These are phyloP conservation scores for Artomyces pyxidatus DNA, from an alignment of 768 basidiomycete species.

Conservation along the genomic window DNA sequence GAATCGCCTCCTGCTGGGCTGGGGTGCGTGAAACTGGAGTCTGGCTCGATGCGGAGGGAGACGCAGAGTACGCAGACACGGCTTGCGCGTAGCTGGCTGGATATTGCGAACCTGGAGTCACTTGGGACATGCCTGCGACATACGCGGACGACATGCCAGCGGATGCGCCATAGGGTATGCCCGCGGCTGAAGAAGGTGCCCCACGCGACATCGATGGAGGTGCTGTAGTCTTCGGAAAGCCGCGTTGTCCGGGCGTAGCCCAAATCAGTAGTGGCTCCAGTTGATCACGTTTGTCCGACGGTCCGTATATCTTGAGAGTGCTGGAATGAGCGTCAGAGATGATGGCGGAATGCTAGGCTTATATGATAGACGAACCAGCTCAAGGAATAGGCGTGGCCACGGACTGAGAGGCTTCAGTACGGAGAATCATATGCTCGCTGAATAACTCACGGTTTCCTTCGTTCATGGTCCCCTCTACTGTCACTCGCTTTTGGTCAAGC, in stretches of 20 bases:
- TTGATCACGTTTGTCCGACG: constrained; percentile 45
- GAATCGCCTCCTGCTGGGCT: constrained; percentile 29
- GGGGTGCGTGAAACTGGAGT: constrained; percentile 5
- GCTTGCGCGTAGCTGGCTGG: too few relatives aligned
- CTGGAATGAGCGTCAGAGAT: constrained; percentile 28
- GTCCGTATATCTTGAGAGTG: constrained; percentile 64
- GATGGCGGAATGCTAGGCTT: too few relatives aligned
- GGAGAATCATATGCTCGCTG: background rate
- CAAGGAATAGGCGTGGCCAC: constrained; percentile 43
- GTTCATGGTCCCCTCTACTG: constrained; percentile 62
- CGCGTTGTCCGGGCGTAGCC: constrained; percentile 65
- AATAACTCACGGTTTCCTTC: constrained; percentile 55
- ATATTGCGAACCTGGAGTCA: background rate
- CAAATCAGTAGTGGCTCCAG: constrained; percentile 63
- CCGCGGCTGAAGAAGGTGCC: too few relatives aligned
- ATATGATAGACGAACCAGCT: constrained; percentile 41
- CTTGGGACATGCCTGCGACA: too few relatives aligned
- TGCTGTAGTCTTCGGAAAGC: constrained; percentile 30
- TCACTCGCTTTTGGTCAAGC: constrained; percentile 54
- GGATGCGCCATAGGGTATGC: too few relatives aligned
- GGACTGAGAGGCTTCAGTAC: constrained; percentile 24
- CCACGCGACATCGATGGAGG: background rate
- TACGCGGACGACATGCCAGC: too few relatives aligned
- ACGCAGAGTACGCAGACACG: background rate
- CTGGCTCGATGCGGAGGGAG: constrained; percentile 3